Evolutionary conservation across 2,329 filamentous ascomycete species (phyloP), one percentile per base, ranked within the genome.

Genomic region (Didymella pomorum): DNA sequence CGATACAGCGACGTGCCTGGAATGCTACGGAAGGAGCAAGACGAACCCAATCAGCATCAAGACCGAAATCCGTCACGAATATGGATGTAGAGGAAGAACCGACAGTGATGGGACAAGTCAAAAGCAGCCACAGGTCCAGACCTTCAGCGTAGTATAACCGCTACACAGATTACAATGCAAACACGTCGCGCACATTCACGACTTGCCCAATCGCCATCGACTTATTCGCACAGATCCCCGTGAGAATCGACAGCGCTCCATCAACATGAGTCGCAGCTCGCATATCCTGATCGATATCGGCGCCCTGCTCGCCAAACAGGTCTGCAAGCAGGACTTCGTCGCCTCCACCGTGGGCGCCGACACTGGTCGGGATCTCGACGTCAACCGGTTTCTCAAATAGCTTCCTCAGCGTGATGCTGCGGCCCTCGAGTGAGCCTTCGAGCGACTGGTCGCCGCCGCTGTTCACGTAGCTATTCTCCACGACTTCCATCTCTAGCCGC

Each of bases 341-440:
- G 0, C 86, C 86, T 2, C 86, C 86, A 1, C 86, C 86, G 56
- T 88, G 86, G 0, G 84, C 85, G 0, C 86, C 86, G 2, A 79
- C 73, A 9, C 81, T 81, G 4, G 82, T 79, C 0, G 77, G 75
- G 23, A 88, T 81, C 60, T 83, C 79, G 7, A 88, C 77, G 64
- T 86, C 83, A 16, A 77, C 70, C 0, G 86, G 85, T 70, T 85
- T 84, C 66, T 83, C 81, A 56, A 88, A 86, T 37, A 87, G 62
- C 11, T 81, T 83, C 52, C 84, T 74, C 25, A 88, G 66, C 6
- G 82, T 70, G 28, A 87, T 80, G 2, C 78, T 78, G 43, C 80
- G 77, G 44, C 71, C 77, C 66, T 86, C 84, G 9, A 86, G 71
- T 0, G 81, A 81, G 0, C 84, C 85, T 64, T 87, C 84, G 0